A percentile compares a stretch with the other conserved stretches of the same genome.
These are phyloP conservation scores for Naegleria lovaniensis DNA, from an alignment of 208 protist species.

Conservation along the genomic window DNA sequence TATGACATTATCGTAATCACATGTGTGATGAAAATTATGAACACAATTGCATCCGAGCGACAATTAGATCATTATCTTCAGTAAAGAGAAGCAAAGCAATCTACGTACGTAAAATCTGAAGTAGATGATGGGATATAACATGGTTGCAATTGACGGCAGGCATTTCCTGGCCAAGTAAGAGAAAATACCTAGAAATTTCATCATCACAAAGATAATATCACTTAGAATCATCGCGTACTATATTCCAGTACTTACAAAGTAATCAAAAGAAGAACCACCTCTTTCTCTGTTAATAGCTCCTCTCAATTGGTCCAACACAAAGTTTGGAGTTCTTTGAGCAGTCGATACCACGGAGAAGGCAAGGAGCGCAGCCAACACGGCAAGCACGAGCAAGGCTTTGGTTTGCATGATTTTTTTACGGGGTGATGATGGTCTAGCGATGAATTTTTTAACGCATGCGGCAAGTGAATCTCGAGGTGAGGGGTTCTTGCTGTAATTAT, in stretches of 20 bases:
- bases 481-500: no score
- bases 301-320: background rate
- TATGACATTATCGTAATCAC: background rate
- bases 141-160: background rate
- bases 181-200: background rate
- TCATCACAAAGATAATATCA: background rate
- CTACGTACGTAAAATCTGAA: background rate
- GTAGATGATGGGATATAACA: background rate
- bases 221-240: background rate
- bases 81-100: background rate
- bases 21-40: no score
- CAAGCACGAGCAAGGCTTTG: background rate
- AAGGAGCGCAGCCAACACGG: background rate
- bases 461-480: no score
- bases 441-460: no score
- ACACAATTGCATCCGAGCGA: no score
- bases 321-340: no score
- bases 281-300: background rate
- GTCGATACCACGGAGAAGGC: no score
- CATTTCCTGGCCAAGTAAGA: slow-evolving; percentile 2
- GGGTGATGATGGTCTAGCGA: no score
- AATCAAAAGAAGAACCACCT: background rate
- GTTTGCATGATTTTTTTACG: no score
- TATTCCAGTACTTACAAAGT: background rate
- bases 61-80: background rate